Evolutionary conservation across 2,329 filamentous ascomycete genomes (phyloP).

Genomic region (Colletotrichum viniferum): DNA sequence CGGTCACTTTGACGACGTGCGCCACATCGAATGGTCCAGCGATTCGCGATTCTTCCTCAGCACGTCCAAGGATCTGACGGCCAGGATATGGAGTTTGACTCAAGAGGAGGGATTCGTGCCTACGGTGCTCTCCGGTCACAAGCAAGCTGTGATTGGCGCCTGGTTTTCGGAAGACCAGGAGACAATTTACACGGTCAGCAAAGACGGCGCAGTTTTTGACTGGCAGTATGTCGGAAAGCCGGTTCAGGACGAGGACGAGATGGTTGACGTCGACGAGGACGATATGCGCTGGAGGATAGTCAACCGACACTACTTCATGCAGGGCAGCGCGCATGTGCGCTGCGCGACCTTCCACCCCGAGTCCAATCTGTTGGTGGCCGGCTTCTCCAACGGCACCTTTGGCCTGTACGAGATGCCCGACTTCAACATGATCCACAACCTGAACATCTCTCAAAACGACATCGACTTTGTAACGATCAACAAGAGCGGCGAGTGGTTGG

Average conservation of each 20-base stretch:
- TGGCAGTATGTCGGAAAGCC: constrained; percentile 81
- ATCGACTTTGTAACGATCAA: constrained; percentile 97
- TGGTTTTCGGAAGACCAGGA: constrained; percentile 97
- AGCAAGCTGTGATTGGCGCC: constrained; percentile 89
- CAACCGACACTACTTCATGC: constrained; percentile 93
- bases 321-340: constrained; percentile 82
- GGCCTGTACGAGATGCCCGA: constrained; percentile 94
- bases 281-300: constrained; percentile 89
- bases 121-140: constrained; percentile 88
- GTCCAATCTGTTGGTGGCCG: constrained; percentile 91
- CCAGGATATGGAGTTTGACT: constrained; percentile 92
- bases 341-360: constrained; percentile 89
- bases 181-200: constrained; percentile 93
- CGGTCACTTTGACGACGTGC: constrained; percentile 87
- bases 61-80: constrained; percentile 88
- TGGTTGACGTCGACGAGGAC: constrained; percentile 59
- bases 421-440: constrained; percentile 92
- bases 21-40: constrained; percentile 90
- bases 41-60: constrained; percentile 96
- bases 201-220: constrained; percentile 93
- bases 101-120: constrained; percentile 86
- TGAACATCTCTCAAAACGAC: constrained; percentile 93
- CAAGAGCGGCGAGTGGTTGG: constrained; percentile 93
- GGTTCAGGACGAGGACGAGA: constrained; percentile 61
- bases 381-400: constrained; percentile 94